Base-by-base conservation (phyloP, 305 asterid species). In the Fraxinus velutina region DNA sequence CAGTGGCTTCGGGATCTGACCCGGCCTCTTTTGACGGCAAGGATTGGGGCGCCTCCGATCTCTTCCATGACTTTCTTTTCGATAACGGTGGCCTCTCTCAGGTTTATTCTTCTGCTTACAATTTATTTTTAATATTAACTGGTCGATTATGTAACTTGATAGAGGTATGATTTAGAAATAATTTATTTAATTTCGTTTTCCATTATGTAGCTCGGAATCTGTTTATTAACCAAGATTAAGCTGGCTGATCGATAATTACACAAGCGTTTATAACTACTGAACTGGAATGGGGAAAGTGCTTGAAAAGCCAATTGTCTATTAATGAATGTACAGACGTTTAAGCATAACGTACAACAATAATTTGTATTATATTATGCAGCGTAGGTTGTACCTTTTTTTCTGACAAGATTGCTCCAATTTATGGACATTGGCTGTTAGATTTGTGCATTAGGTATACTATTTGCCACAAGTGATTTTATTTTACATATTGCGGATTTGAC, bases 41-140 rank as follows among this genome's bases (percentile, higher is more conserved):
- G 84, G 98, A 96, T 77, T 94, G 97, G 97, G 98, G 99, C 78
- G 89, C 89, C 44, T 79, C 85, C 81, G 94, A 91, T 77, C 88
- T 94, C 75, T 96, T 96, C 89, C 90, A 83, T 10, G 92, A 89
- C 76, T 94, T 93, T 74, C 90, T 96, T n/a, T 85, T 88, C 86
- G 95, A 92, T 34, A 88, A 91, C 12, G 92, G 85, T 33, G 90
- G 91, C 81, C 87, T 94, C 19, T 89, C 93, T 82, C 90, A 91
- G 93, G 97, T 94, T 79, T 19, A 9, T 6, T 9, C 27, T 33
- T 50, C 37, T 21, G 3, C 78, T 55, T 9, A 44, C 62, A 22
- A 1, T 76, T 78, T 86, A 0, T 33, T 79, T 71, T n/a, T 5
- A 5, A 13, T n/a, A n/a, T 66, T 27, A 27, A 10, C 5, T 27